Conservation (phyloP, 257 asterid species). For the Linaria vulgaris region DNA sequence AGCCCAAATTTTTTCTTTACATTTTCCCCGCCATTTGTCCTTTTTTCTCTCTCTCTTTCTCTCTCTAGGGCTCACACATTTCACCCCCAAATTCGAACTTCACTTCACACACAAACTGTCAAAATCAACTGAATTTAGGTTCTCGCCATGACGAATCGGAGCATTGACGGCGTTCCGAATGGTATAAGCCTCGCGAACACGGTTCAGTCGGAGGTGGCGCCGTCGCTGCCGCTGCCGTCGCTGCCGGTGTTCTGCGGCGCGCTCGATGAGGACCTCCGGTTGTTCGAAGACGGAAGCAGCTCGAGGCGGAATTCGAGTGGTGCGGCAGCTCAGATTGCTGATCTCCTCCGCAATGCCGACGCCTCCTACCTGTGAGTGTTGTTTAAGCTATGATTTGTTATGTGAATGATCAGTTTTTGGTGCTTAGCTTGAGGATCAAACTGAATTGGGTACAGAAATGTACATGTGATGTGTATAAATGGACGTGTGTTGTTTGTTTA, state of each 20-base stretch:
- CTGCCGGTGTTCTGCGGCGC: constrained; percentile 95
- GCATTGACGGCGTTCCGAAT: constrained; percentile 46
- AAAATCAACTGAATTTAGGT: constrained; percentile 25
- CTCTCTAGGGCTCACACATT: constrained; percentile 55
- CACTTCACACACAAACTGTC: constrained; percentile 19
- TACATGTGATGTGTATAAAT: background rate
- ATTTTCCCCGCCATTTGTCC: constrained; percentile 65
- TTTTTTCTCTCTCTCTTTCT: constrained; percentile 34
- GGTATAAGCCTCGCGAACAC: constrained; percentile 85
- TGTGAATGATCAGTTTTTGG: background rate
- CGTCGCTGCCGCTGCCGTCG: constrained; percentile 87
- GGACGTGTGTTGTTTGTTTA: background rate
- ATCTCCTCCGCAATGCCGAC: constrained; percentile 74
- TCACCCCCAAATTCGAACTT: constrained; percentile 33
- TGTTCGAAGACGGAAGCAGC: constrained; percentile 49
- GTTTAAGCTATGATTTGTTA: background rate
- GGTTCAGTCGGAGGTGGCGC: constrained; percentile 81
- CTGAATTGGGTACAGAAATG: background rate
- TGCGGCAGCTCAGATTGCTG: constrained; percentile 70
- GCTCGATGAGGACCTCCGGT: constrained; percentile 68
- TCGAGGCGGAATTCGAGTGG: constrained; percentile 43
- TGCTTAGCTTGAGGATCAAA: background rate
- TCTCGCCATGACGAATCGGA: constrained; percentile 46
- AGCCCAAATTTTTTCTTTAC: constrained; percentile 29
- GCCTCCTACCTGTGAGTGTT: constrained; percentile 84